Evolutionary conservation across 164 flowering plant genomes (phyloP), one percentile per base, ranked within the genome.

Genomic region (Santalum album): DNA sequence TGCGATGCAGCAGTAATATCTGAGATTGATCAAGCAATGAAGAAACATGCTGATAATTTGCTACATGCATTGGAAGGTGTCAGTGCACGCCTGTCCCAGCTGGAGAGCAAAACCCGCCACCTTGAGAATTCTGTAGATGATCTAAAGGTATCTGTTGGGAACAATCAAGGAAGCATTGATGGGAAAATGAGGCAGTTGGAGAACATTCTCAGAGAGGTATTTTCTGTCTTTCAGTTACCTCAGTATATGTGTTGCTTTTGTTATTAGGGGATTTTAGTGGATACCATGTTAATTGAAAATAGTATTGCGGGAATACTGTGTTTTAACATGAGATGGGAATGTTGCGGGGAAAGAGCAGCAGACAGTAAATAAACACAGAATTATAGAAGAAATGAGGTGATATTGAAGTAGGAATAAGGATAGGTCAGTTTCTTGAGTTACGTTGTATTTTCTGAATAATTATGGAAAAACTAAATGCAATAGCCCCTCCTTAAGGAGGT

Each of bases 151-250:
- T 65, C 88, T 44, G 68, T 78, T 62, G 95, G 79, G 53, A 79
- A 78, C 65, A 78, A 75, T 64, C 75, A 84, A 66, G 97, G 92
- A 35, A 82, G 65, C 58, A 79, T 78, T 55, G 90, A 87, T 65
- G 98, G 96, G 20, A 86, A 76, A 66, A 62, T 91, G 82, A 77
- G 91, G 61, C 89, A 77, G 61, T 55, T 90, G 71, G 96, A 87
- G 64, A 86, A 83, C 67, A 78, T 82, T 60, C 70, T 91, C 18
- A 67, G 79, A 72, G 96, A 91, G 91, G 98, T 89, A 79, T 46
- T 0, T 57, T 52, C 26, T 47, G 10, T n/a, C 12, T 23, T 23
- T 34, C 35, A 22, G 12, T 26, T 50, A 48, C 14, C 39, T 12
- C 18, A 35, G 16, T 19, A 18, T 38, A 9, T 10, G 14, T 12